Base-by-base conservation (phyloP, 2,329 filamentous ascomycete genomes). In the Aureobasidium mangrovei region DNA sequence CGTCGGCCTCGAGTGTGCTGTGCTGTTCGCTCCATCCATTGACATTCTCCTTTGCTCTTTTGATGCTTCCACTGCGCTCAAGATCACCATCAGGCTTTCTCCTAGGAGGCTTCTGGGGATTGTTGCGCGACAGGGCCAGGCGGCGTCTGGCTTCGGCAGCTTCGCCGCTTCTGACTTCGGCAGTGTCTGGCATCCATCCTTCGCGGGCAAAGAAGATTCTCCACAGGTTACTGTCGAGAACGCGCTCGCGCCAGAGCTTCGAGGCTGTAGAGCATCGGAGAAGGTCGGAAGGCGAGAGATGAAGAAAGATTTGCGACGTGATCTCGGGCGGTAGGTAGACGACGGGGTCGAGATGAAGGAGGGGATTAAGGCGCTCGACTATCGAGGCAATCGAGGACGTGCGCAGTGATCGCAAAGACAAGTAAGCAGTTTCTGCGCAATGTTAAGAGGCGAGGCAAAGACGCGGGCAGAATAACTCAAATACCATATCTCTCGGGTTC, bases 301-400 rank as follows among this genome's bases (percentile, higher is more conserved):
- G 93, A 12, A 86, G 84, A 41, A 98, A 84, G 42, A 97, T 85
- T 64, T 94, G 86, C 42, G 93, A 83, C 57, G 89, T 94, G 63
- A 98, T 86, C 68, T 98, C 93, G 28, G 88, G 83, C 0, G 93
- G 93, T 0, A 98, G 80, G 63, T 88, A 83, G 59, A 82, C 76
- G 40, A 95, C 83, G 53, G 95, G 95, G 70, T 98, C 88, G 71
- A 96, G 91, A 69, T 96, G 91, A 2, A 97, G 83, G 51, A 91
- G 79, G 3, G 90, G 88, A 58, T 84, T 86, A 18, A 95, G 74
- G 59, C 85, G 81, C 53, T 91, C 81, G 44, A 95, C 88, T 52
- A 96, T 87, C 42, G 85, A 78, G 47, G 86, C 84, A 57, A 96
- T 84, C 53, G 84, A 81, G 5, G 86, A 86, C 0, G 89, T 94